Evolutionary conservation across 208 protist species (phyloP).

Genomic region (Crithidia thermophila): DNA sequence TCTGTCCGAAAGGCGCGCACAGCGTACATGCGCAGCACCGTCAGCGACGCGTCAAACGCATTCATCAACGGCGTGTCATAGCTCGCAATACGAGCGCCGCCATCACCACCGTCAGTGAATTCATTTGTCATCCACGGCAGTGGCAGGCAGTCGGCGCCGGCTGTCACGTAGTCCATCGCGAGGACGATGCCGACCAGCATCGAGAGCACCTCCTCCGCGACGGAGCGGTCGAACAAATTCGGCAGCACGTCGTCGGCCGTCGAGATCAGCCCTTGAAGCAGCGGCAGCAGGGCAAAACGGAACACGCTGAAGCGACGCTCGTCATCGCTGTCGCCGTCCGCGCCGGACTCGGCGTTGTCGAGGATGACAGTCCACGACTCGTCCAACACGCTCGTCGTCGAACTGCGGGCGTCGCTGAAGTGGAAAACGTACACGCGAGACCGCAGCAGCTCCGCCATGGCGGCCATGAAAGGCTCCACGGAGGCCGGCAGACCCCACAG

Average conservation of each 20-base stretch:
- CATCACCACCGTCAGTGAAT: not conserved
- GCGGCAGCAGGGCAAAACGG: constrained; percentile 68
- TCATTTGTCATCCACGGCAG: not conserved
- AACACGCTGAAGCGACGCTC: constrained; percentile 67
- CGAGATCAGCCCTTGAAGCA: constrained; percentile 78
- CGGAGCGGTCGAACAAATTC: constrained; percentile 46
- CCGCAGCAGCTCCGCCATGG: constrained; percentile 41
- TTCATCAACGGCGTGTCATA: not conserved
- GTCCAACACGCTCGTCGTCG: constrained; percentile 67
- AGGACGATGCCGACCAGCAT: constrained; percentile 72
- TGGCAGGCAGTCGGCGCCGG: constrained; percentile 36
- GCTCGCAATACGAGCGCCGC: not conserved
- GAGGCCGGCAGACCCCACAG: not conserved
- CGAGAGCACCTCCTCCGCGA: constrained; percentile 67
- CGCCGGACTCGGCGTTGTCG: constrained; percentile 60
- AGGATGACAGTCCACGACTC: constrained; percentile 80
- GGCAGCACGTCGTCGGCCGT: constrained; percentile 77
- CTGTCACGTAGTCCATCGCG: constrained; percentile 78
- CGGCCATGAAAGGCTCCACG: constrained; percentile 34
- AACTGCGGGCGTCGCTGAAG: constrained; percentile 48
- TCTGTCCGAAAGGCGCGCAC: constrained; percentile 28
- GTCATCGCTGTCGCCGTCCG: constrained; percentile 39
- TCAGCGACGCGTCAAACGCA: constrained; percentile 25
- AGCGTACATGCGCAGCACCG: constrained; percentile 26
- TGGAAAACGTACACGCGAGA: constrained; percentile 55